Evolutionary conservation across 148 eudicot species (phyloP).

Genomic region (Mesembryanthemum crystallinum): DNA sequence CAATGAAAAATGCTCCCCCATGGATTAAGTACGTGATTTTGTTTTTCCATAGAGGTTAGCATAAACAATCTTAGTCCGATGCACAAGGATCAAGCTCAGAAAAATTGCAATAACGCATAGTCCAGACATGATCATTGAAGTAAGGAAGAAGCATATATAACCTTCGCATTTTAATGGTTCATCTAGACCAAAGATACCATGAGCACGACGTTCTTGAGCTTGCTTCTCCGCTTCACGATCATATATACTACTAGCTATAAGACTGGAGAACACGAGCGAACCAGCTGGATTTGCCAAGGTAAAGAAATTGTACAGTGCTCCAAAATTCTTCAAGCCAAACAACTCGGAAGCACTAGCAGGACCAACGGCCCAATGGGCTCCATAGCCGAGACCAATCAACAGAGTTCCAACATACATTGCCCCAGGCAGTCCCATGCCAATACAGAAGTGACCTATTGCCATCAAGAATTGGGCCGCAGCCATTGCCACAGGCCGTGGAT

Average conservation of each 20-base stretch:
- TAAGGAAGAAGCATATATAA: conserved; percentile 74
- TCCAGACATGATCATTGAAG: conserved; percentile 75
- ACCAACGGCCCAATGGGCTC: conserved; percentile 95
- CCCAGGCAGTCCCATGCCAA: conserved; percentile 90
- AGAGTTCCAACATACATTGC: conserved; percentile 83
- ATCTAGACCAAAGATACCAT: conserved; percentile 30
- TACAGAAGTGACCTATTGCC: conserved; percentile 75
- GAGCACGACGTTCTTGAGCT: conserved; percentile 38
- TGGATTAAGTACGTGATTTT: conserved; percentile 39
- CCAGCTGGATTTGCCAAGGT: conserved; percentile 92
- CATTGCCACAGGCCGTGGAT: conserved; percentile 82
- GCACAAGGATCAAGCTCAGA: conserved; percentile 67
- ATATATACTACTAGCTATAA: conserved; percentile 81
- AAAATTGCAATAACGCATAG: conserved; percentile 65
- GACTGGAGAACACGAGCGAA: conserved; percentile 74
- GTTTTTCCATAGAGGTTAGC: conserved; percentile 70
- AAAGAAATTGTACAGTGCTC: conserved; percentile 82
- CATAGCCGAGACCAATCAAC: conserved; percentile 91
- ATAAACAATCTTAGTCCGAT: conserved; percentile 75
- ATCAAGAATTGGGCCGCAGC: conserved; percentile 71
- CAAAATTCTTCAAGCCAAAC: conserved; percentile 89
- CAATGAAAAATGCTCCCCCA: conserved; percentile 8
- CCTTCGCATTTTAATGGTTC: conserved; percentile 78
- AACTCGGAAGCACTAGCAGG: conserved; percentile 94
- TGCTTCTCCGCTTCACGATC: conserved; percentile 92